Base-by-base conservation (phyloP, 2,329 filamentous ascomycete species). In the Tetracladium maxilliforme region DNA sequence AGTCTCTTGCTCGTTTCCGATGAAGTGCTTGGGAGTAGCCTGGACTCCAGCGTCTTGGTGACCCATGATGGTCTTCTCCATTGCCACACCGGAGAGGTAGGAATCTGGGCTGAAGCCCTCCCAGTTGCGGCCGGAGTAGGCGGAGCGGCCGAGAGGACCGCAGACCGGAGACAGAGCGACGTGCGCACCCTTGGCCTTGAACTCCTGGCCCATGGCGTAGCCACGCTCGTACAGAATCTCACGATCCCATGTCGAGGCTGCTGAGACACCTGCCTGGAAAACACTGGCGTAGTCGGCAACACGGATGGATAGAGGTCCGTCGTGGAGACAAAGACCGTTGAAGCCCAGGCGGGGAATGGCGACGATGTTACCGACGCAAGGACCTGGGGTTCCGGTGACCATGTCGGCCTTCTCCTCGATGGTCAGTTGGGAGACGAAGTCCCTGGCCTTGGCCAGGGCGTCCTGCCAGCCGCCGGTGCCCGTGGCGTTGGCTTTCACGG, bases 121-220 rank as follows among this genome's bases (percentile, higher is more conserved):
- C 41, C 41, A 42, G 16, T 36, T 61, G 17, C 59, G 52, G 8
- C 61, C 61, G 22, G 50, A 59, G 11, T 49, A 46, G 7, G 60
- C 56, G 15, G 47, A 45, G 17, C 58, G 51, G 7, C 59, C 62
- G 6, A 65, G 43, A 15, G 61, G 56, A 2, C 58, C 59, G 23
- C 48, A 46, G 10, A 56, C 57, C 27, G 30, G 58, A 19, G 51
- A 54, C 5, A 90, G 62, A 33, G 74, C 64, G 14, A 86, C 61
- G 42, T 90, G 77, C 19, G 82, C 61, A 32, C 82, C 82, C 52
- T 90, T 92, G 34, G 53, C 73, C 30, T 66, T 70, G 39, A 78
- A 70, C 44, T 92, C 82, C 7, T 43, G 37, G 9, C 59, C 63
- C 49, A 67, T 54, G 27, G 54, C 47, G 28, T 49, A 43, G 12